Evolutionary conservation across 1,284 basidiomycete genomes (phyloP).

Genomic region (Phenoliferia sp.): DNA sequence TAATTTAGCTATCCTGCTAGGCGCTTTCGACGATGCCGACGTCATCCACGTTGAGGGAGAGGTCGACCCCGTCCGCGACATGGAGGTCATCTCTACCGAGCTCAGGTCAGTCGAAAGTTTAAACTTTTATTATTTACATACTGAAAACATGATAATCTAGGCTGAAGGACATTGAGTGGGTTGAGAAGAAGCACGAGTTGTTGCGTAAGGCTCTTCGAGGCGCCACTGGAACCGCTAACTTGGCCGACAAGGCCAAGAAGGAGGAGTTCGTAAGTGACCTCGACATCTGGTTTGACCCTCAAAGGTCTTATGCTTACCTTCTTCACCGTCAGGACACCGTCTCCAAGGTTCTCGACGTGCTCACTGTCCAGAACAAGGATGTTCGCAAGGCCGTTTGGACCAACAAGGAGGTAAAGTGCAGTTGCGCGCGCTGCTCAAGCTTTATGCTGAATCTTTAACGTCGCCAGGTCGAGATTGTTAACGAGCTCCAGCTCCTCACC

Average conservation of each 20-base stretch:
- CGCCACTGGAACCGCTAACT: slow-evolving; percentile 63
- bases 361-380: slow-evolving; percentile 82
- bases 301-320: slow-evolving; percentile 1
- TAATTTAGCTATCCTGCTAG: no score
- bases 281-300: background rate
- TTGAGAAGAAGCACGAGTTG: slow-evolving; percentile 81
- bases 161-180: slow-evolving; percentile 98
- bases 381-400: slow-evolving; percentile 91
- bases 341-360: slow-evolving; percentile 74
- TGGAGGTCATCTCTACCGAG: slow-evolving; percentile 96
- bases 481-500: slow-evolving; percentile 83
- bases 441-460: slow-evolving; percentile 3
- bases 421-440: slow-evolving; percentile 24
- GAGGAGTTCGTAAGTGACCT: slow-evolving; percentile 76
- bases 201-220: slow-evolving; percentile 66
- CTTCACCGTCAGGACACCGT: slow-evolving; percentile 59
- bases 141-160: slow-evolving; percentile 7
- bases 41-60: slow-evolving; percentile 99
- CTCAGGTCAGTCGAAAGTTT: slow-evolving; percentile 50
- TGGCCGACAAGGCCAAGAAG: slow-evolving; percentile 94
- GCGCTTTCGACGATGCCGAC: slow-evolving; percentile 94
- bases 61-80: slow-evolving; percentile 91
- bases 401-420: slow-evolving; percentile 83
- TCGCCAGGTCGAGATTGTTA: slow-evolving; percentile 87
- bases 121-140: background rate